Conservation (phyloP, 768 basidiomycete genomes). For the Kwoniella mangroviensis region DNA sequence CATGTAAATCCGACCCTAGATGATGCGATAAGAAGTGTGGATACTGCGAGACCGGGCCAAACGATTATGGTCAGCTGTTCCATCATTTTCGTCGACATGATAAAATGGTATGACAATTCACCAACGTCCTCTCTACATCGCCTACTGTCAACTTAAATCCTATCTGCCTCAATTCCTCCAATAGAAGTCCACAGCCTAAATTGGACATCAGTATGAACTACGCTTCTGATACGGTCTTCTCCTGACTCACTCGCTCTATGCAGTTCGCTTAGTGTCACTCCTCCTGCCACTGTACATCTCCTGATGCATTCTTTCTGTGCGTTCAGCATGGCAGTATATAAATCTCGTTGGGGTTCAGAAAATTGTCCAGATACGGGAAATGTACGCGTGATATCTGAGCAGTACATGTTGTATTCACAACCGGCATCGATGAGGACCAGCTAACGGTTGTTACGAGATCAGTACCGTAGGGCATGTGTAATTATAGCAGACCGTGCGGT, state of each 20-base stretch:
- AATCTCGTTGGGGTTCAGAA: constrained; percentile 75
- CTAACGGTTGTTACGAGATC: constrained; percentile 24
- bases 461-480: too few relatives aligned
- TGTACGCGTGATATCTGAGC: constrained; percentile 85
- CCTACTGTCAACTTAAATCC: constrained; percentile 70
- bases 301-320: constrained; percentile 58
- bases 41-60: constrained; percentile 61
- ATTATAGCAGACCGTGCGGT: too few relatives aligned
- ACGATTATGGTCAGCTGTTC: background rate
- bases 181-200: constrained; percentile 67
- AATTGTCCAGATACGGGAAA: constrained; percentile 86
- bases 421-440: constrained; percentile 84
- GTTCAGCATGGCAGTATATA: constrained; percentile 67
- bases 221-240: background rate
- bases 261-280: constrained; percentile 72
- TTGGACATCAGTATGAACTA: background rate
- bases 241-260: constrained; percentile 66
- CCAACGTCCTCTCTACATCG: constrained; percentile 69
- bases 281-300: constrained; percentile 60
- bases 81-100: background rate
- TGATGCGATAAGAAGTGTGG: constrained; percentile 93
- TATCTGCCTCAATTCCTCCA: constrained; percentile 74
- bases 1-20: constrained; percentile 92
- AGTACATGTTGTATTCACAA: constrained; percentile 89
- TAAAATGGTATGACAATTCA: constrained; percentile 27